Conservation (phyloP, 257 asterid species). For the Nicotiana paniculata region DNA sequence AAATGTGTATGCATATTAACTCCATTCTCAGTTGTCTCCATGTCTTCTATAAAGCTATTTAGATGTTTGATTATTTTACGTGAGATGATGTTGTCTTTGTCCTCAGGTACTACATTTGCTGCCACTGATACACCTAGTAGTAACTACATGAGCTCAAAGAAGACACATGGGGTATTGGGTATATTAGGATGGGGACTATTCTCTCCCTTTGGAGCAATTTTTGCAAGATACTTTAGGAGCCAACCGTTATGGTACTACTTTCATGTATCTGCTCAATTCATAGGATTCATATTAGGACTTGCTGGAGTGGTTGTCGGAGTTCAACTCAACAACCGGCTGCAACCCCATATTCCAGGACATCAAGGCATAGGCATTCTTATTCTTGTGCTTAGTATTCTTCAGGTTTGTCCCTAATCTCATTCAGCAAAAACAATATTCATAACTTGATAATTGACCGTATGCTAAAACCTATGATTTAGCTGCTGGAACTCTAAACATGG, state of each 20-base stretch:
- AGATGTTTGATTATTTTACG: not conserved
- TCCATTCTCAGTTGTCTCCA: not conserved
- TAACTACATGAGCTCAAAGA: constrained; percentile 38
- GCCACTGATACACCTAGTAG: constrained; percentile 19
- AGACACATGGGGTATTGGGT: constrained; percentile 71
- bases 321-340: constrained; percentile 54
- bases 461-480: not conserved
- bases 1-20: not conserved
- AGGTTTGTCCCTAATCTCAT: constrained; percentile 34
- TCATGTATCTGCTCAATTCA: constrained; percentile 60
- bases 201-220: constrained; percentile 69
- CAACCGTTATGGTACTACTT: constrained; percentile 63
- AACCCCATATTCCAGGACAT: constrained; percentile 56
- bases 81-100: not conserved
- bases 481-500: not conserved
- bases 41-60: not conserved
- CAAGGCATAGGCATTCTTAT: constrained; percentile 77
- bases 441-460: not conserved
- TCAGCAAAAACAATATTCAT: not conserved
- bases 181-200: constrained; percentile 76
- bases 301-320: constrained; percentile 63
- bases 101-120: constrained; percentile 37
- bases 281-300: constrained; percentile 67
- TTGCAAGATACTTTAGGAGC: constrained; percentile 70
- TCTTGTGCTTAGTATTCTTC: constrained; percentile 60